A percentile compares a stretch with the other conserved stretches of the same genome.
phyloP scores from a whole-genome alignment of 164 flowering plant species.

The Tinospora cordifolia region DNA sequence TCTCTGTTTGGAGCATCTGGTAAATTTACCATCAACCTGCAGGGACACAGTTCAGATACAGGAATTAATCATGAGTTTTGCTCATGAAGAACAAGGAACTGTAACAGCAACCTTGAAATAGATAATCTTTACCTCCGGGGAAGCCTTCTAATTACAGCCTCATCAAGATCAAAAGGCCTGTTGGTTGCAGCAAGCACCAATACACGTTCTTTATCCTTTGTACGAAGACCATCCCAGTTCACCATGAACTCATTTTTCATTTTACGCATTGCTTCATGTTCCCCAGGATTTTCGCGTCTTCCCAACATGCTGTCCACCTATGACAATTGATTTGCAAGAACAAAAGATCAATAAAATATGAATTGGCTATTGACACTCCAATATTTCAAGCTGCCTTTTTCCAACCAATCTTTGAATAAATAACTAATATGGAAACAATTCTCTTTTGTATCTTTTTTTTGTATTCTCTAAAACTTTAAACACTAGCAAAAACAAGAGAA shows the following conservation, averaged over 20 bases:
- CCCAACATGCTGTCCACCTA: slow-evolving; percentile 56
- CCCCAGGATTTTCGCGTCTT: slow-evolving; percentile 33
- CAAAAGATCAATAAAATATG: not conserved
- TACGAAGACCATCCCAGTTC: slow-evolving; percentile 58
- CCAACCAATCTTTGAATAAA: too few species aligned
- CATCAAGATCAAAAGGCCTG: slow-evolving; percentile 96
- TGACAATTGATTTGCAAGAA: not conserved
- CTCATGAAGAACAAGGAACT: not conserved
- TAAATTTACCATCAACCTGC: slow-evolving; percentile 90
- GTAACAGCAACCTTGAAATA: slow-evolving; percentile 6
- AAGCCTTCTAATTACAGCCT: slow-evolving; percentile 84
- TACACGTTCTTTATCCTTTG: slow-evolving; percentile 90
- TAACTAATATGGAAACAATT: too few species aligned
- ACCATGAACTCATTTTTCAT: slow-evolving; percentile 45
- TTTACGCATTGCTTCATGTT: slow-evolving; percentile 39
- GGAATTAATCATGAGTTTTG: not conserved
- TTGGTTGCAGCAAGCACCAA: slow-evolving; percentile 94
- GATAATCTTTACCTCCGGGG: slow-evolving; percentile 59
- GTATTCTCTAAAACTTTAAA: too few species aligned
- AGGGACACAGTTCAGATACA: slow-evolving; percentile 5
- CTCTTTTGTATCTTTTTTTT: too few species aligned
- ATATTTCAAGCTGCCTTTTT: too few species aligned
- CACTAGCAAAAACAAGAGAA: too few species aligned
- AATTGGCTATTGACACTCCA: too few species aligned
- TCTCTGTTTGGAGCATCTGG: slow-evolving; percentile 86